These are phyloP conservation scores for Lipomyces japonicus DNA, from an alignment of 805 yeast species.

Conservation along the genomic window DNA sequence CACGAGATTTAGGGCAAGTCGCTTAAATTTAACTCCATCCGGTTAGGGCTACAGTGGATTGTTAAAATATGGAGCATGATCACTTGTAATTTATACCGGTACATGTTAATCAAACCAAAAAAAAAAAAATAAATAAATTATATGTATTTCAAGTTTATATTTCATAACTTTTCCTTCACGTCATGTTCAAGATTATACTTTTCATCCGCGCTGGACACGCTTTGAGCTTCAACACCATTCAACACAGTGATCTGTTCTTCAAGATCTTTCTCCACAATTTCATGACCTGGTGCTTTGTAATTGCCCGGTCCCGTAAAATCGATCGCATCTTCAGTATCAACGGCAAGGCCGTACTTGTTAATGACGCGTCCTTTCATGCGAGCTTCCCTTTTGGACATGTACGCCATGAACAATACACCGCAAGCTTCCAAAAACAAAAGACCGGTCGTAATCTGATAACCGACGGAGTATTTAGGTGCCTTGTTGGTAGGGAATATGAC, in stretches of 20 bases:
- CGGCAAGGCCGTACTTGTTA: constrained; percentile 21
- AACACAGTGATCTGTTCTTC: neutral
- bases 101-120: too few relatives aligned
- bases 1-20: too few relatives aligned
- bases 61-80: too few relatives aligned
- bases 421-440: constrained; percentile 19
- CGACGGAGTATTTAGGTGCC: constrained; percentile 39
- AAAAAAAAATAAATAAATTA: too few relatives aligned
- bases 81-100: too few relatives aligned
- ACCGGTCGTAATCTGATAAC: constrained; percentile 36
- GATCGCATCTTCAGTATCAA: constrained; percentile 20
- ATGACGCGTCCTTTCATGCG: constrained; percentile 18
- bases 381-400: constrained; percentile 18
- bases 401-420: constrained; percentile 20
- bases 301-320: neutral
- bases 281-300: neutral
- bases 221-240: neutral
- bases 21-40: too few relatives aligned
- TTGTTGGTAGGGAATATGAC: constrained; percentile 37
- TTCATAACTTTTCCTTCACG: too few relatives aligned
- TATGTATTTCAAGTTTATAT: too few relatives aligned
- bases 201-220: neutral
- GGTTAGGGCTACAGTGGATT: too few relatives aligned
- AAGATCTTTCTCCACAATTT: neutral
- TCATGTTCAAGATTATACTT: too few relatives aligned